A percentile compares a stretch with the other conserved stretches of the same genome.
Conservation (phyloP, 768 basidiomycete genomes). For the Kwoniella europaea region DNA sequence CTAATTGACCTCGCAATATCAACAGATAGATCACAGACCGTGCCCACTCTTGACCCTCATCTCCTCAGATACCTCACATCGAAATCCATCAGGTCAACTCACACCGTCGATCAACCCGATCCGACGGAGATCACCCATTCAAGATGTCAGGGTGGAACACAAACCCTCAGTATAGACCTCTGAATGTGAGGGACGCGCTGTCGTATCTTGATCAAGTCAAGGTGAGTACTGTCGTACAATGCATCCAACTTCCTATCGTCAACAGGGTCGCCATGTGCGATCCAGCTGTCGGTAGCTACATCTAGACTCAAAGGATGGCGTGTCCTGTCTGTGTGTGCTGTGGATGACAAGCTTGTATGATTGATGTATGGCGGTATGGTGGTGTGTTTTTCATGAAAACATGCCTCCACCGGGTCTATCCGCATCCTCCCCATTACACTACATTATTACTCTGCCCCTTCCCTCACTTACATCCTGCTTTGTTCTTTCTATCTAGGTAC, state of each 20-base stretch:
- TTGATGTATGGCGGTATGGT: neutral
- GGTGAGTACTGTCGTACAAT: slow-evolving; percentile 44
- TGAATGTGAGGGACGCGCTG: slow-evolving; percentile 92
- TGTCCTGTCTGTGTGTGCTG: neutral
- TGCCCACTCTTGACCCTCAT: too few relatives aligned
- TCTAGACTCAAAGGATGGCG: neutral
- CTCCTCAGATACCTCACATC: neutral
- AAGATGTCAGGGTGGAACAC: slow-evolving; percentile 9
- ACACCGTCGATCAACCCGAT: neutral
- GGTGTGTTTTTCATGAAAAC: slow-evolving; percentile 14
- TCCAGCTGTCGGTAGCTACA: neutral
- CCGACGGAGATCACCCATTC: neutral
- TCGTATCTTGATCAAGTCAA: slow-evolving; percentile 95
- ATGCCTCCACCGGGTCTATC: slow-evolving; percentile 25
- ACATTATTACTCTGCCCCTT: neutral
- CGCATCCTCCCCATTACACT: neutral
- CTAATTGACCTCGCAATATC: neutral
- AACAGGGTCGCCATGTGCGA: neutral
- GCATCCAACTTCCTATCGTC: slow-evolving; percentile 2
- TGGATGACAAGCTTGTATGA: neutral
- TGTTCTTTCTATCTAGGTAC: slow-evolving; percentile 59
- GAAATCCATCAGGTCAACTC: neutral
- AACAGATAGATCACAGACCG: neutral
- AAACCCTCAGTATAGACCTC: slow-evolving; percentile 62
- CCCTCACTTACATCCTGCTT: neutral